Evolutionary conservation across 345 rosid species (phyloP).

Genomic region (sweet orange (Citrus sinensis)): DNA sequence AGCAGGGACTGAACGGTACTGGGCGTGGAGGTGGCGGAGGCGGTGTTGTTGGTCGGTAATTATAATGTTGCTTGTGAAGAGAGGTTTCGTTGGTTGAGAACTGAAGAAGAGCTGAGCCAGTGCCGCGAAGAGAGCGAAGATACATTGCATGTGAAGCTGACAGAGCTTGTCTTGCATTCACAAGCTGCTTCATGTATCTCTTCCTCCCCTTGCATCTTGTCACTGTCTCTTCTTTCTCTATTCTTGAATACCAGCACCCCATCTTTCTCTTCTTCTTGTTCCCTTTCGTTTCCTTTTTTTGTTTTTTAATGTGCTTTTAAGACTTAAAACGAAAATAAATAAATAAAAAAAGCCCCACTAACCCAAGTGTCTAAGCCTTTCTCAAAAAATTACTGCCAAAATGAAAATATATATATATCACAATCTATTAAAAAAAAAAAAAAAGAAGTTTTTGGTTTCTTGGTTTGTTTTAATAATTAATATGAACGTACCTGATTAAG

Average conservation of each 20-base stretch:
- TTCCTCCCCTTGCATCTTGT: conserved; percentile 88
- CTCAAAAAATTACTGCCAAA: not conserved
- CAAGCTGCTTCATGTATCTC: conserved; percentile 81
- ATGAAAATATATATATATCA: too few species aligned
- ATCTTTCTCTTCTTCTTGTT: conserved; percentile 24
- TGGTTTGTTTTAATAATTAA: not conserved
- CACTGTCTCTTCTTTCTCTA: conserved; percentile 80
- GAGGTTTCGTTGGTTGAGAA: conserved; percentile 70
- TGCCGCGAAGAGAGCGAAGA: conserved; percentile 77
- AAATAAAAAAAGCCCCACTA: not conserved
- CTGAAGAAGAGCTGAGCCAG: conserved; percentile 75
- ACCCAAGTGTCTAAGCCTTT: not conserved
- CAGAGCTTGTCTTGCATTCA: conserved; percentile 71
- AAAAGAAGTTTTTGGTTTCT: not conserved
- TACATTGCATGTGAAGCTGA: conserved; percentile 88
- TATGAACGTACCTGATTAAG: not conserved
- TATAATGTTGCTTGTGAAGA: conserved; percentile 48
- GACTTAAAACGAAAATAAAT: not conserved
- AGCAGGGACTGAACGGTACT: conserved; percentile 62
- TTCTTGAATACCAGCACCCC: conserved; percentile 86
- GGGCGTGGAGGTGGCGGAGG: conserved; percentile 23
- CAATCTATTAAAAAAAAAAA: too few species aligned
- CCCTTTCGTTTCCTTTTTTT: not conserved
- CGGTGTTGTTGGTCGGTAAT: conserved; percentile 23
- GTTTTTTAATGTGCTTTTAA: not conserved